A percentile compares a stretch with the other conserved stretches of the same genome.
Conservation (phyloP, 805 yeast species). For the Maudiozyma bulderi region DNA sequence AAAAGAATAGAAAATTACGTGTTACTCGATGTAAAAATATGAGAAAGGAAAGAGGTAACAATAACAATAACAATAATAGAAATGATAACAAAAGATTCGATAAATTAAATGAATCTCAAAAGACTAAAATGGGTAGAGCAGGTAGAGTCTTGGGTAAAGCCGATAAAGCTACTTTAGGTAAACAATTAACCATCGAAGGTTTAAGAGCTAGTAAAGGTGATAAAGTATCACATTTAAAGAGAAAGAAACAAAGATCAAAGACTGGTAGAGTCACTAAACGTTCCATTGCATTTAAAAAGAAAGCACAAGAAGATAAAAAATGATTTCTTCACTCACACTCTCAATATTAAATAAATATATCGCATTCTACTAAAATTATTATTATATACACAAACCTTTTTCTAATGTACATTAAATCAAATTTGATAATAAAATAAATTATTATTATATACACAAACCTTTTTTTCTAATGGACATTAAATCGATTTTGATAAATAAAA, state of each 20-base stretch:
- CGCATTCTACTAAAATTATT: no score
- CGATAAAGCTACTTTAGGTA: slow-evolving; percentile 63
- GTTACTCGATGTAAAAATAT: slow-evolving; percentile 57
- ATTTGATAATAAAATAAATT: neutral
- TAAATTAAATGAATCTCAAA: slow-evolving; percentile 52
- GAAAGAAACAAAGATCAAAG: slow-evolving; percentile 37
- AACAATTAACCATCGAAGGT: slow-evolving; percentile 54
- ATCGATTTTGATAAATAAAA: no score
- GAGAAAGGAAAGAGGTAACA: slow-evolving; percentile 15
- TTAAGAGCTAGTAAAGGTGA: slow-evolving; percentile 66
- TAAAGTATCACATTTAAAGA: slow-evolving; percentile 50
- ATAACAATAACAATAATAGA: slow-evolving; percentile 1
- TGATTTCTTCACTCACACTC: neutral
- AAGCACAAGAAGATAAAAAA: slow-evolving; percentile 9
- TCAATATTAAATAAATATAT: no score
- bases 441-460: neutral
- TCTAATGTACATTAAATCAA: no score
- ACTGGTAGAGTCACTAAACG: slow-evolving; percentile 40
- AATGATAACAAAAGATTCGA: slow-evolving; percentile 20
- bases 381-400: neutral
- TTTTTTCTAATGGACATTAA: no score
- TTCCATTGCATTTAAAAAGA: slow-evolving; percentile 34
- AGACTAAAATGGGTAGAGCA: slow-evolving; percentile 74
- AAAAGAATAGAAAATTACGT: slow-evolving; percentile 54
- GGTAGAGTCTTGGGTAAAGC: slow-evolving; percentile 65